Evolutionary conservation across 345 rosid species (phyloP), one percentile per base, ranked within the genome.

Genomic region (Syzygium grande): DNA sequence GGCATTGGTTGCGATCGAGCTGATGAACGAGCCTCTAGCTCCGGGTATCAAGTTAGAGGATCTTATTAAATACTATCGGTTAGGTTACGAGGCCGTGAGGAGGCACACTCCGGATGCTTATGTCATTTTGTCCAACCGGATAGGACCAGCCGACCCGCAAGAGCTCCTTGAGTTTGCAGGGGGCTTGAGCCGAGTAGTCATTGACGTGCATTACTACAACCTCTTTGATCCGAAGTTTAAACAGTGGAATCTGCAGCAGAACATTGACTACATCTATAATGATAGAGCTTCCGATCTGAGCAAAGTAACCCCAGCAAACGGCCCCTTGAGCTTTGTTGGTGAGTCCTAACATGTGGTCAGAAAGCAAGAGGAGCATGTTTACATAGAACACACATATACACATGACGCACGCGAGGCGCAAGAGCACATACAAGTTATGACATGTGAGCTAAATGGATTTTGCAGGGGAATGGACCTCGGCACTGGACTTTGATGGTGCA

Each of bases 21-120:
- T 92, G 89, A 89, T 92, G 92, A 91, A 91, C 27, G 94, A 92
- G 88, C 94, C 94, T 6, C 9, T 1, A 51, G 92, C 91, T 11
- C 90, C 90, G 0, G 90, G 65, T 14, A n/a, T 89, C 17, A 22
- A 19, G 38, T 59, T 91, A 5, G 92, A 89, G 5, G 79, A 65
- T 51, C 92, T 92, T 1, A 88, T 34, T 8, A 89, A 77, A 25
- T 92, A 90, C 83, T 92, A 91, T 9, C 52, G 56, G 84, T 88
- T 87, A 2, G 94, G 93, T 25, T 90, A 92, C 19, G 84, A 91
- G 14, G 91, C 91, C 8, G 93, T 92, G 27, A 87, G 91, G 68
- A 91, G 90, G 55, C 46, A 92, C 90, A 89, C 77, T 14, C 87
- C 55, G 43, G 51, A 34, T 55, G 93, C 90, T 61, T 89, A 89